Evolutionary conservation across 176 grass and related monocot species (phyloP), one percentile per base, ranked within the genome.

Genomic region (Oryza glaberrima): DNA sequence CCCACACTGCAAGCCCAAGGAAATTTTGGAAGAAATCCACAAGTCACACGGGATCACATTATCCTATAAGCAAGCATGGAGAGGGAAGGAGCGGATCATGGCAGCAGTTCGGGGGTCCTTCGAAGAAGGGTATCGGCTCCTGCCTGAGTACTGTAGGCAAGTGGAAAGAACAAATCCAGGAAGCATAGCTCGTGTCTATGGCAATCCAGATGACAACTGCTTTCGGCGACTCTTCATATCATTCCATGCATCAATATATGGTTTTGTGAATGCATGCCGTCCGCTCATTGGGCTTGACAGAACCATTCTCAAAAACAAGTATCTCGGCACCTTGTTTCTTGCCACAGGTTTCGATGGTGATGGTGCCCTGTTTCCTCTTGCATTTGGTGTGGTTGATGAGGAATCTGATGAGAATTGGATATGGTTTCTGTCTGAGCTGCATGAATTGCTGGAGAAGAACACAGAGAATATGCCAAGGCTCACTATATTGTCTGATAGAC

Each of bases 31-130:
- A 89, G 96, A 98, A 77, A 98, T 98, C 16, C 96, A 98, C 85
- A 88, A 94, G 86, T 90, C 89, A 23, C 96, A 98, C 56, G 96
- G 96, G 30, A 98, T 98, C 83, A 98, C 96, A 6, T 88, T 98
- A 16, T 95, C 96, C 35, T 98, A 98, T 81, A 98, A 98, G 78
- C 96, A 98, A 75, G 96, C 96, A 40, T 98, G 96, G 96, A 95
- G 96, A 92, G 96, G 96, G 58, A 98, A 98, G 80, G 96, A 98
- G 76, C 77, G 93, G 32, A 98, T 98, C 64, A 98, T 98, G 91
- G 96, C 93, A 48, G 88, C 93, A 0, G 96, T 98, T 71, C 89
- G 93, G 26, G 96, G 96, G 36, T 95, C 96, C 26, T 98, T 98
- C 15, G 96, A 98, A 77, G 96, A 98, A 92, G 96, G 96, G 11